These are phyloP conservation scores for Mesotaenium endlicherianum DNA, from an alignment of 139 green algal species.

Conservation along the genomic window DNA sequence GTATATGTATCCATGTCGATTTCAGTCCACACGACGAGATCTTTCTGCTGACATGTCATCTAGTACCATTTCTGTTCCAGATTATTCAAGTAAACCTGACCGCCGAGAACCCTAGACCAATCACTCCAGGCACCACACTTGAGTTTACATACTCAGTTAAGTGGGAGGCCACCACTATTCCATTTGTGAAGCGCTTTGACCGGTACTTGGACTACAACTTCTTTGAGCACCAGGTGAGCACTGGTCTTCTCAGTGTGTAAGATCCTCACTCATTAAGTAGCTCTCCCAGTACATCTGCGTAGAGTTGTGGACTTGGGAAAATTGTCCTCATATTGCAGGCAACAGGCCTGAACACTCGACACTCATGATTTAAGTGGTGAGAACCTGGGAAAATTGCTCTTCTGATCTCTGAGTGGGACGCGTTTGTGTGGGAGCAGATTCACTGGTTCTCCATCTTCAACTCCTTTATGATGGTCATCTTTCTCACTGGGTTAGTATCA, in stretches of 20 bases:
- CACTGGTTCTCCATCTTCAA: slow-evolving; percentile 99
- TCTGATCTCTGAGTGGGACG: too few relatives aligned
- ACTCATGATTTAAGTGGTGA: too few relatives aligned
- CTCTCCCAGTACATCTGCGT: too few relatives aligned
- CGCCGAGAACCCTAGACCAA: slow-evolving; percentile 63
- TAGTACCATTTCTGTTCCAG: slow-evolving; percentile 35
- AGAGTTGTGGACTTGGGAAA: too few relatives aligned
- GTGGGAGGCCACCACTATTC: slow-evolving; percentile 72
- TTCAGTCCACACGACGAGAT: too few relatives aligned
- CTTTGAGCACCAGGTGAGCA: slow-evolving; percentile 89
- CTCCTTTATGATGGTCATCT: slow-evolving; percentile 99
- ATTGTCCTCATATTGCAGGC: too few relatives aligned
- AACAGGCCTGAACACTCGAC: too few relatives aligned
- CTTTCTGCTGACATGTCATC: not conserved
- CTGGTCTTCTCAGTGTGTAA: too few relatives aligned
- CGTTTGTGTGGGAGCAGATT: slow-evolving; percentile 83
- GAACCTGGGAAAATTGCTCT: too few relatives aligned
- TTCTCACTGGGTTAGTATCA: slow-evolving; percentile 90
- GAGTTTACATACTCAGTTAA: slow-evolving; percentile 86
- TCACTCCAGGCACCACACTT: slow-evolving; percentile 66
- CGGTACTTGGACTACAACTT: slow-evolving; percentile 97
- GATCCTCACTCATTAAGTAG: too few relatives aligned
- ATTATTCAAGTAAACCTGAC: slow-evolving; percentile 97
- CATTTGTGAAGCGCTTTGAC: slow-evolving; percentile 85
- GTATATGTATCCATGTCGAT: too few relatives aligned